Evolutionary conservation across 345 rosid genomes (phyloP).

Genomic region (Geranium rotundifolium): DNA sequence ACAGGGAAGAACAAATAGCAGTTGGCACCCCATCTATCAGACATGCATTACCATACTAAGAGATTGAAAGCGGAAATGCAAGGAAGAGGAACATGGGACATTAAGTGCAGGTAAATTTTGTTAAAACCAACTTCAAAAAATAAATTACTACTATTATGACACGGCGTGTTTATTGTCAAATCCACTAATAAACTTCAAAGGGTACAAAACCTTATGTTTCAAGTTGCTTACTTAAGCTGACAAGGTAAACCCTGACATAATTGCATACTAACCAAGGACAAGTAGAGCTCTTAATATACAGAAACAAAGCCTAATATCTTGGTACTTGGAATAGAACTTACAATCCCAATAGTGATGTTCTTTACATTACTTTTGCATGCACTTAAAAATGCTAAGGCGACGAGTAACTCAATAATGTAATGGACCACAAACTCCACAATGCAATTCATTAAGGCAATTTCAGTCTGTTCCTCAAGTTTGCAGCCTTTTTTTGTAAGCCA

Average conservation of each 20-base stretch:
- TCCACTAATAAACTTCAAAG: too few relatives aligned
- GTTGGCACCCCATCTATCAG: background rate
- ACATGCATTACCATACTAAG: background rate
- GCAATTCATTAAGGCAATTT: background rate
- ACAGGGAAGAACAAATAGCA: too few relatives aligned
- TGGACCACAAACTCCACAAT: background rate
- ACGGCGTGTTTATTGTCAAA: too few relatives aligned
- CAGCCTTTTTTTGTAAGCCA: background rate
- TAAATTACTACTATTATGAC: too few relatives aligned
- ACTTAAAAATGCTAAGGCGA: background rate
- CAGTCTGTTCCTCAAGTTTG: background rate
- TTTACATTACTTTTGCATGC: background rate
- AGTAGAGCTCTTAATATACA: background rate
- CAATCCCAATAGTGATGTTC: background rate
- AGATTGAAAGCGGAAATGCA: background rate
- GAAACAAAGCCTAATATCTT: background rate
- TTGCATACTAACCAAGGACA: background rate
- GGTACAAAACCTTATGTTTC: background rate
- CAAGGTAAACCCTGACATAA: background rate
- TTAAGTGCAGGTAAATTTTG: background rate
- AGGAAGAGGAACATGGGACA: too few relatives aligned
- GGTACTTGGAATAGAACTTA: background rate
- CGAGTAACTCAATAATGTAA: background rate
- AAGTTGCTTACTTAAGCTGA: background rate
- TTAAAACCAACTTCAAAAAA: too few relatives aligned